A percentile compares a stretch with the other conserved stretches of the same genome.
Evolutionary conservation across 139 green algal genomes (phyloP).

Genomic region (Ettlia oleoabundans): DNA sequence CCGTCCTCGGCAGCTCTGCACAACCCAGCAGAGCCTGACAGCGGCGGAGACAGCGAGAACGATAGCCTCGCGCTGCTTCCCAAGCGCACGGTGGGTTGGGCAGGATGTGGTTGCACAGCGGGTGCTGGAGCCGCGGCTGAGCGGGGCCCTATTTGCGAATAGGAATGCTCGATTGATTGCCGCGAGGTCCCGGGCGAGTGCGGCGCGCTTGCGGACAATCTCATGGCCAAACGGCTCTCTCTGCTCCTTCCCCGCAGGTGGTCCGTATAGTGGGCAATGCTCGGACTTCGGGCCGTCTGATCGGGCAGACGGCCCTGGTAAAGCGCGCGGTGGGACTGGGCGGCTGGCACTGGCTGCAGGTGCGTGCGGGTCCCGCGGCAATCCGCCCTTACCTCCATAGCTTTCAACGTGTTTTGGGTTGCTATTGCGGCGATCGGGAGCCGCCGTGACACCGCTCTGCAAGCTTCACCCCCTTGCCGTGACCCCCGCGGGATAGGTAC

Average conservation of each 20-base stretch:
- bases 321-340: slow-evolving; percentile 74
- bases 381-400: too few relatives aligned
- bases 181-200: not conserved
- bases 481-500: too few relatives aligned
- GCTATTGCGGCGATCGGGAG: too few relatives aligned
- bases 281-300: slow-evolving; percentile 51
- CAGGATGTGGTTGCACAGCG: too few relatives aligned
- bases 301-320: slow-evolving; percentile 62
- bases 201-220: not conserved
- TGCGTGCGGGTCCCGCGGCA: too few relatives aligned
- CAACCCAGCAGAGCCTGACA: slow-evolving; percentile 6
- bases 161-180: not conserved
- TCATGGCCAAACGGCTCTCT: too few relatives aligned
- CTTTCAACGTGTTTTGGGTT: too few relatives aligned
- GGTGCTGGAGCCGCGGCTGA: not conserved
- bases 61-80: slow-evolving; percentile 17
- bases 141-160: not conserved
- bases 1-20: not conserved
- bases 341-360: slow-evolving; percentile 77
- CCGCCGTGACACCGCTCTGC: too few relatives aligned
- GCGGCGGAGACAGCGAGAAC: slow-evolving; percentile 2
- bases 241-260: slow-evolving; percentile 21
- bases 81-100: slow-evolving; percentile 5
- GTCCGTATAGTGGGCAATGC: slow-evolving; percentile 65
- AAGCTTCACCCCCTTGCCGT: too few relatives aligned